A percentile compares a stretch with the other conserved stretches of the same genome.
phyloP scores from a whole-genome alignment of 352 stramenopile genomes.

The Albugo candida region DNA sequence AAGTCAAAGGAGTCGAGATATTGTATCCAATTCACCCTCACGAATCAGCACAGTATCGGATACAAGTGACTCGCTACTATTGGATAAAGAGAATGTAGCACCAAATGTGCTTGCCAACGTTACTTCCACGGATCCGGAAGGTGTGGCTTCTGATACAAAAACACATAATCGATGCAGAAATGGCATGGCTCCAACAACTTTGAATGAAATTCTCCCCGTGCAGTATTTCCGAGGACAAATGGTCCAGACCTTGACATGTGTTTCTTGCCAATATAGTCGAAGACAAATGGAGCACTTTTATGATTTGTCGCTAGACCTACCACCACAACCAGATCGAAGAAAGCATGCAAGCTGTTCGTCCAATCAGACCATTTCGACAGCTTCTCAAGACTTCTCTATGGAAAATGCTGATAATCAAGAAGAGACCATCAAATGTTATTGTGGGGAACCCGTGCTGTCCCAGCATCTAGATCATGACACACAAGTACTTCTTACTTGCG shows the following conservation, averaged over 20 bases:
- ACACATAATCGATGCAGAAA: no score
- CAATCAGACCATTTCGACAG: neutral
- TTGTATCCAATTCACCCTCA: no score
- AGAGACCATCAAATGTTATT: neutral
- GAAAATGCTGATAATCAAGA: neutral
- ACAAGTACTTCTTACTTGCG: neutral
- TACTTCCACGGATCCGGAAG: no score
- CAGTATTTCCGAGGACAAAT: slow-evolving; percentile 66
- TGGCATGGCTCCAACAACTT: slow-evolving; percentile 7
- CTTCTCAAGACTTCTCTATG: no score
- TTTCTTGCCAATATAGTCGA: slow-evolving; percentile 52
- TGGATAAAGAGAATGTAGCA: no score
- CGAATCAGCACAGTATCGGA: no score
- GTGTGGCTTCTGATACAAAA: no score
- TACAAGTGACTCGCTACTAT: no score
- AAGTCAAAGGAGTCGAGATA: slow-evolving; percentile 12
- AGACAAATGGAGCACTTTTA: slow-evolving; percentile 69
- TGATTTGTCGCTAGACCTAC: slow-evolving; percentile 72
- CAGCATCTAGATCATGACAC: neutral
- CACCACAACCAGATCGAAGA: slow-evolving; percentile 11
- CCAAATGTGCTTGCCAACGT: no score
- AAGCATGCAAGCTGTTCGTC: neutral
- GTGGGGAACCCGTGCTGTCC: neutral
- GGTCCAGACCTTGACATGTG: slow-evolving; percentile 55
- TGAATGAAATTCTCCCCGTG: slow-evolving; percentile 30